phyloP scores from a whole-genome alignment of 129 eudicot species.

The Heracleum sosnowskyi region DNA sequence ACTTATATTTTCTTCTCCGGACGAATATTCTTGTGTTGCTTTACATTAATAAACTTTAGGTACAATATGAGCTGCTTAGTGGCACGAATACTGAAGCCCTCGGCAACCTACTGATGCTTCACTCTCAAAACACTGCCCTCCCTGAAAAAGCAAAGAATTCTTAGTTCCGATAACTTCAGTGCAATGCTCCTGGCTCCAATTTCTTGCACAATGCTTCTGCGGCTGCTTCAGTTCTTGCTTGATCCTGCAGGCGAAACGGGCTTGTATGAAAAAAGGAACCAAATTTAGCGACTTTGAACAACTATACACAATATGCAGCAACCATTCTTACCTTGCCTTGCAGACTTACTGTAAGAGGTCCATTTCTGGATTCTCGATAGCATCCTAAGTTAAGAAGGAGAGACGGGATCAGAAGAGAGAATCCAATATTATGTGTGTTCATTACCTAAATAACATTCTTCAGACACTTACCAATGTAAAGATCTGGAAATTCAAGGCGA shows the following conservation, averaged over 20 bases:
- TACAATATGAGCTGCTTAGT: neutral
- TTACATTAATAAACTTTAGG: neutral
- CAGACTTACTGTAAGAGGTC: conserved; percentile 55
- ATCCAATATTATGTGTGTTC: neutral
- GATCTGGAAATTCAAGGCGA: conserved; percentile 62
- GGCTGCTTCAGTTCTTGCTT: conserved; percentile 57
- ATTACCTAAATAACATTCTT: neutral
- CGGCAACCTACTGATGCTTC: neutral
- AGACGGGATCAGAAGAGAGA: conserved; percentile 12
- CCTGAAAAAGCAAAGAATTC: neutral
- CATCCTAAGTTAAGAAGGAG: conserved; percentile 41
- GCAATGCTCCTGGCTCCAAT: conserved; percentile 28
- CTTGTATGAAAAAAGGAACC: neutral
- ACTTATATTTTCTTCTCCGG: neutral
- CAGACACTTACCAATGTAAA: conserved; percentile 49
- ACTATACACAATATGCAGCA: neutral
- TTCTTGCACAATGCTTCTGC: conserved; percentile 45
- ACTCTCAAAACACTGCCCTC: neutral
- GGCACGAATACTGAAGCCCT: neutral
- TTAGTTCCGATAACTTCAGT: conserved; percentile 11
- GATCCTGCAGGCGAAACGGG: conserved; percentile 43
- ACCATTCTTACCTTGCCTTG: conserved; percentile 64
- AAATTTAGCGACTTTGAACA: neutral
- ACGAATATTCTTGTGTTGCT: neutral
- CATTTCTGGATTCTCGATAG: conserved; percentile 64